Conservation (phyloP, 179 eudicot species). For the Beta lomatogona region DNA sequence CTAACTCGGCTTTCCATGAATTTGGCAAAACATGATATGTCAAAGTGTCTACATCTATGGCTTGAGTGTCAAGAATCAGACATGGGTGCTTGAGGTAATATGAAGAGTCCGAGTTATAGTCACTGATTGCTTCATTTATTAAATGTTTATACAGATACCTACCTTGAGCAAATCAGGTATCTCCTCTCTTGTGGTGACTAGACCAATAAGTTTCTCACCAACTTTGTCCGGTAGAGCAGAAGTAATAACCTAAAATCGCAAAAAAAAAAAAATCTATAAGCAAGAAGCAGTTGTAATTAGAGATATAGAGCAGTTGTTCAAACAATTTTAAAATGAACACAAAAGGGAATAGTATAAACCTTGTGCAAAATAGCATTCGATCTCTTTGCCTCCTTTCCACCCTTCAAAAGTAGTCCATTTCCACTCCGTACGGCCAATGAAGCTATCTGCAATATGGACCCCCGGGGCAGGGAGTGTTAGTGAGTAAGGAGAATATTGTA, state of each 20-base stretch:
- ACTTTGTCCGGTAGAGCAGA: conserved; percentile 70
- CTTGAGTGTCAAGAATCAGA: too few relatives aligned
- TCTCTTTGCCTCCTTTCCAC: conserved; percentile 87
- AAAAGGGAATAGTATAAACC: conserved; percentile 38
- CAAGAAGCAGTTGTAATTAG: not conserved
- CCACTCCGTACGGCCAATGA: conserved; percentile 87
- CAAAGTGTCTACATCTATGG: too few relatives aligned
- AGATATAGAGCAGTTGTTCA: not conserved
- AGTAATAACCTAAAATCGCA: conserved; percentile 57
- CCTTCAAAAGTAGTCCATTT: conserved; percentile 87
- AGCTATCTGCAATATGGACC: conserved; percentile 56
- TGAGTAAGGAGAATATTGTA: not conserved
- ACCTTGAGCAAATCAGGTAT: conserved; percentile 93
- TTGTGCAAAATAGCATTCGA: conserved; percentile 84
- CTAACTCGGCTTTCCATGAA: too few relatives aligned
- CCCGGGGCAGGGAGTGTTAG: too few relatives aligned
- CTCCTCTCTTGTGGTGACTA: conserved; percentile 86
- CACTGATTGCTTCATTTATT: not conserved
- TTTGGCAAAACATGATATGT: too few relatives aligned
- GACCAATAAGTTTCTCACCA: conserved; percentile 78
- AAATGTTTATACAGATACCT: not conserved
- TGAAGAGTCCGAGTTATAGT: too few relatives aligned
- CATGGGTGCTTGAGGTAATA: too few relatives aligned
- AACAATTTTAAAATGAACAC: not conserved
- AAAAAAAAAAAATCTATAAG: not conserved